Base-by-base conservation (phyloP, 371 early-diverging fungal genomes). In the Lichtheimia corymbifera region DNA sequence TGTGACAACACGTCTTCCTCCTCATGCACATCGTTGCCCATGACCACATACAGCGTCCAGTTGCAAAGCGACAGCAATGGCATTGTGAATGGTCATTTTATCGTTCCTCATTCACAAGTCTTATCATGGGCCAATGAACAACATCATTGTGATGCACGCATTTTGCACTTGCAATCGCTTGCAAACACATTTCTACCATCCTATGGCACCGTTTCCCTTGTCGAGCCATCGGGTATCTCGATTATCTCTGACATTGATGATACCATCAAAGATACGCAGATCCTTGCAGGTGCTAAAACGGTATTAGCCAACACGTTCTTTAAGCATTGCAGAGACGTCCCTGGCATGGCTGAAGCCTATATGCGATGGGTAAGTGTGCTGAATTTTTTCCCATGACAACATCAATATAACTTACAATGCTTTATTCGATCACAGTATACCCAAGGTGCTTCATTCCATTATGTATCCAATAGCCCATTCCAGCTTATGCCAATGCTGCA, bases 381-480 rank as follows among this genome's bases (percentile, higher is more conserved):
- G 35, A 15, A 11, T n/a, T 28, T 54, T 40, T 44, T 55, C 40
- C 22, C 17, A 41, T 67, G 40, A 35, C 53, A 53, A 27, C 17
- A 17, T 5, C 11, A 6, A 6, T 20, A 15, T 28, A 25, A 5
- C 22, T 54, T 22, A 17, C 30, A 35, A 18, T n/a, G 35, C 12
- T 17, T 54, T n/a, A 13, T 28, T 18, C 44, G 15, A 51, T 13
- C 15, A 47, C 0, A 81, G 75, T 86, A 87, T 71, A 62, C 81
- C 2, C 74, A 79, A 61, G 90, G 90, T 6, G 88, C 86, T 14
- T 83, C 87, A 6, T 84, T 95, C 55, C 97, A 97, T 71, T 97
- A 96, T 72, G 96, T 97, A 12, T 89, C 90, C 53, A 95, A 94
- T 64, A 90, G 90, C 18, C 97, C 96, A 0, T 94, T 91, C 80